Base-by-base conservation (phyloP, 179 eudicot species). In the Drosera spatulata region DNA sequence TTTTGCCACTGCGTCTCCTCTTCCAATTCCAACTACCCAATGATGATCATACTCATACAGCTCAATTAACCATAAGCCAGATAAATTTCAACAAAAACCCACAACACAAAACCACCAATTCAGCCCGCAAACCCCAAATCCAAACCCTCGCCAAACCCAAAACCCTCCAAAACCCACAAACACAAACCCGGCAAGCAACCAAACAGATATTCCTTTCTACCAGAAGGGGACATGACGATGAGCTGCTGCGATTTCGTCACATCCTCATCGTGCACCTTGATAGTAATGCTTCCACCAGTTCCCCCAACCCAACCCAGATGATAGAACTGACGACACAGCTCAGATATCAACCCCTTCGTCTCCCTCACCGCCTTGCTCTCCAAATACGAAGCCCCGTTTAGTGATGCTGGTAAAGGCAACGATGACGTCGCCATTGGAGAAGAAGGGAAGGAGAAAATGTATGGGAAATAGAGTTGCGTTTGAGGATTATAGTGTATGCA, bases 291-390 rank as follows among this genome's bases (percentile, higher is more conserved):
- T 55, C 99, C 95, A 39, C 96, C 96, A 38, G 99, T 93, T 44
- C 99, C 99, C 52, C 93, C 85, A 50, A 93, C 99, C 99, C 99
- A 93, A 44, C 99, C 97, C 22, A 84, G 90, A 52, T 65, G 72
- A 81, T 93, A 93, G 59, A 93, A 93, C 11, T 75, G 97, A 41
- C 97, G 95, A 73, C 99, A 93, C 33, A 93, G 87, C 60, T 93
- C 99, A 22, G 96, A 53, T 56, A 84, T 75, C 47, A 93, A 61
- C 8, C 73, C 75, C 74, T 78, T 88, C 0, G 96, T 78, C 65
- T 93, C 95, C 52, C 40, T 62, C 42, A 93, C 96, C 9, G 61
- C 77, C 33, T 71, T 72, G 75, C 93, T 73, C 45, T 88, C 95
- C 5, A 89, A 60, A 41, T 89, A 89, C 4, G 83, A 89, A 66